Conservation (phyloP, 768 basidiomycete species). For the Hypsizygus marmoreus region DNA sequence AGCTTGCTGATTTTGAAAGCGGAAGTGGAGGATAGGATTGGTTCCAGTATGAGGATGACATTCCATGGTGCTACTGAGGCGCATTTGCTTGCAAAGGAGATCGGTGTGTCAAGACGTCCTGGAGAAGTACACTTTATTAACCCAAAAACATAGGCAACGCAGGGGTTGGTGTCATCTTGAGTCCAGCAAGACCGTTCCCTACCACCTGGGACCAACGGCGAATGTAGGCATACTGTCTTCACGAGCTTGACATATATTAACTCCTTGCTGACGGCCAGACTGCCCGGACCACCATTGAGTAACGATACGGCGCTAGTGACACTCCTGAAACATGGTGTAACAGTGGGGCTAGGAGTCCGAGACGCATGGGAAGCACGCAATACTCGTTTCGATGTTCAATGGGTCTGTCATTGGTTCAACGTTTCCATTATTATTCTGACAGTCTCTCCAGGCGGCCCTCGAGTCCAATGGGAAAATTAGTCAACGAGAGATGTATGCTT, state of each 20-base stretch:
- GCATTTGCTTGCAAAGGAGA: conserved; percentile 66
- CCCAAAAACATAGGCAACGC: conserved; percentile 42
- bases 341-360: conserved; percentile 69
- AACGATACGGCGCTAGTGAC: conserved; percentile 61
- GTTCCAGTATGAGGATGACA: conserved; percentile 60
- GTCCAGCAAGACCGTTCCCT: conserved; percentile 68
- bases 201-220: conserved; percentile 69
- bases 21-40: conserved; percentile 61
- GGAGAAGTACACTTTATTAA: not conserved
- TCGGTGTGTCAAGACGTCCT: conserved; percentile 39
- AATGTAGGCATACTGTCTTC: conserved; percentile 45
- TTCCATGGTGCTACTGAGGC: conserved; percentile 65
- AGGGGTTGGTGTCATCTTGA: conserved; percentile 51
- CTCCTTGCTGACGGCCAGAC: conserved; percentile 33
- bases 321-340: conserved; percentile 73
- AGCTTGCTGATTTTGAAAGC: conserved; percentile 66
- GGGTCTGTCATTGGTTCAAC: conserved; percentile 50
- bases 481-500: conserved; percentile 40
- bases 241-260: not conserved
- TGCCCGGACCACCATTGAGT: conserved; percentile 77
- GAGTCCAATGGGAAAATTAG: conserved; percentile 48
- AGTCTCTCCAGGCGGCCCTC: conserved; percentile 38
- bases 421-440: conserved; percentile 1
- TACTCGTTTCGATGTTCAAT: conserved; percentile 75
- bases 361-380: conserved; percentile 77